These are phyloP conservation scores for Fusarium piperis DNA, from an alignment of 2,329 filamentous ascomycete genomes.

Conservation along the genomic window DNA sequence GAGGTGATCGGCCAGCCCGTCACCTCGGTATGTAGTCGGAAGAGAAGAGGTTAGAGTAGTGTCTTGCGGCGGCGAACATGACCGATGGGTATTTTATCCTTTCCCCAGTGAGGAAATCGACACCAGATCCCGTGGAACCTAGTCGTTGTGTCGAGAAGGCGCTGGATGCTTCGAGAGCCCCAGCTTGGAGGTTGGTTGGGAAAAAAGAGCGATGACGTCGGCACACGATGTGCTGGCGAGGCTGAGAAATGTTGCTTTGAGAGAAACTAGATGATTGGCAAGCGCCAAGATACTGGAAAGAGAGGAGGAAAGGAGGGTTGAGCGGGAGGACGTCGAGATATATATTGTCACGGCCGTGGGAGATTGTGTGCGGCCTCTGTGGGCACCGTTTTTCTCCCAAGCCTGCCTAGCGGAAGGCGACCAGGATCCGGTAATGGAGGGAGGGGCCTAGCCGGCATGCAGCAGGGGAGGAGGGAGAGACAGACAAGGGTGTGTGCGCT, in stretches of 20 bases:
- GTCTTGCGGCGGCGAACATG: constrained; percentile 68
- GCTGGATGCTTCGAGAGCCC: constrained; percentile 43
- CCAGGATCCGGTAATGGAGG: constrained; percentile 30
- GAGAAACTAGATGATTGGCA: constrained; percentile 48
- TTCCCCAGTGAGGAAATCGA: constrained; percentile 46
- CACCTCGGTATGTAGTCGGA: constrained; percentile 71
- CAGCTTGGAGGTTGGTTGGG: constrained; percentile 35
- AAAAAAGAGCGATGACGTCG: constrained; percentile 44
- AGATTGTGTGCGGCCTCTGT: constrained; percentile 38
- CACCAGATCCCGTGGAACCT: constrained; percentile 45
- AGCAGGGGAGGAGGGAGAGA: constrained; percentile 27
- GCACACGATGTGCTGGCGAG: constrained; percentile 37
- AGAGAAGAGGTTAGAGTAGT: constrained; percentile 63
- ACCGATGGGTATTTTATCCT: constrained; percentile 49
- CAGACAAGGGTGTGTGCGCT: constrained; percentile 10
- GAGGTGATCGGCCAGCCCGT: constrained; percentile 60
- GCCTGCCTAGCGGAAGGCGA: constrained; percentile 30
- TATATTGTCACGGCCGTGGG: constrained; percentile 42
- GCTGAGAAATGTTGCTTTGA: constrained; percentile 24
- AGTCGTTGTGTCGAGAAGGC: constrained; percentile 41
- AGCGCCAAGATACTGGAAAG: constrained; percentile 49
- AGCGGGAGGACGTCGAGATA: constrained; percentile 46
- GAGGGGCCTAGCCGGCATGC: constrained; percentile 39
- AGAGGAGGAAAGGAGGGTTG: constrained; percentile 41
- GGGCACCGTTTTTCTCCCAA: constrained; percentile 37